phyloP scores from a whole-genome alignment of 1,284 basidiomycete genomes.

The Erythrobasidium hasegawianum region DNA sequence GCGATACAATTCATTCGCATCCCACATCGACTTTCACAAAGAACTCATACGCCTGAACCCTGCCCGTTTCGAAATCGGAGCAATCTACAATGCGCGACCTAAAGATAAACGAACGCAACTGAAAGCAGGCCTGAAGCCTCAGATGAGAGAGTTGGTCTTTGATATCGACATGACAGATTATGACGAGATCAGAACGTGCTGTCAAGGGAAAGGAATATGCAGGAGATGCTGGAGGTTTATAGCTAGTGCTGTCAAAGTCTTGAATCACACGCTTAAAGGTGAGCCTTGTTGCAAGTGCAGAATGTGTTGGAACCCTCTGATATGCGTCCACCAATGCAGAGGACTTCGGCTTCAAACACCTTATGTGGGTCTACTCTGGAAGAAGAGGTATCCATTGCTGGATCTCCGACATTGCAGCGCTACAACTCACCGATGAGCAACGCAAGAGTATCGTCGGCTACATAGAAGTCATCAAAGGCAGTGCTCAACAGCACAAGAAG shows the following conservation, averaged over 20 bases:
- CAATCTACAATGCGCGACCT: slow-evolving; percentile 74
- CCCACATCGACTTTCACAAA: slow-evolving; percentile 84
- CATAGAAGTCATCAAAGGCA: slow-evolving; percentile 79
- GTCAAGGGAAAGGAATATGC: slow-evolving; percentile 87
- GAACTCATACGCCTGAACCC: slow-evolving; percentile 78
- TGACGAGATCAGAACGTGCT: slow-evolving; percentile 92
- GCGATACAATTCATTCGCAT: slow-evolving; percentile 87
- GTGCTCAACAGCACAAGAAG: slow-evolving; percentile 78
- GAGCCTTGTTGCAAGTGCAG: slow-evolving; percentile 37
- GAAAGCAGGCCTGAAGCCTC: slow-evolving; percentile 65
- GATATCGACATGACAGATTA: slow-evolving; percentile 99
- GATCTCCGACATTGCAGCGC: slow-evolving; percentile 86
- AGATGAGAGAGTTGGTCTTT: slow-evolving; percentile 89
- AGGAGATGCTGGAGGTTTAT: slow-evolving; percentile 93
- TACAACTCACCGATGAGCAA: slow-evolving; percentile 87
- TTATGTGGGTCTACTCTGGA: slow-evolving; percentile 98
- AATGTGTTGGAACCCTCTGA: no score
- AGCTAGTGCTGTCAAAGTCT: slow-evolving; percentile 80
- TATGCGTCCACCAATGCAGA: no score
- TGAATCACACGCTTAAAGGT: slow-evolving; percentile 74
- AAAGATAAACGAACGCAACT: slow-evolving; percentile 84
- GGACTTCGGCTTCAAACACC: slow-evolving; percentile 59
- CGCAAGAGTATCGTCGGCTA: slow-evolving; percentile 79
- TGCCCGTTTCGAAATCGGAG: slow-evolving; percentile 93
- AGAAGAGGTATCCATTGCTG: slow-evolving; percentile 97